Evolutionary conservation across 208 protist genomes (phyloP).

Genomic region (Angomonas deanei): DNA sequence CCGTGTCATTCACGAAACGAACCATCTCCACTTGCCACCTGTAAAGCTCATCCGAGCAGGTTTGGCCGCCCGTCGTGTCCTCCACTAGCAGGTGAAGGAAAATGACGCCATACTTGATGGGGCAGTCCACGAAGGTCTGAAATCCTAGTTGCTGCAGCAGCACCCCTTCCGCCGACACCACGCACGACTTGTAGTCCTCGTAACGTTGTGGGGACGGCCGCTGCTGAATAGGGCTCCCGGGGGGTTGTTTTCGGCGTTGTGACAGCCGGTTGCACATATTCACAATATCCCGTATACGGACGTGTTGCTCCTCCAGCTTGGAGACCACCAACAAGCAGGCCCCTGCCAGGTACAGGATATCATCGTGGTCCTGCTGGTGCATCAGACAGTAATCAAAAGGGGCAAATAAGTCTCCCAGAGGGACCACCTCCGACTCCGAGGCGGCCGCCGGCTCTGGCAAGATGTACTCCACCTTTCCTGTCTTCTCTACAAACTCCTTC

Average conservation of each 20-base stretch:
- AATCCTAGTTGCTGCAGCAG: slow-evolving; percentile 76
- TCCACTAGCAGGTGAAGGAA: slow-evolving; percentile 54
- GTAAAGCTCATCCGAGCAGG: slow-evolving; percentile 16
- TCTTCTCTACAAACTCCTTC: slow-evolving; percentile 1
- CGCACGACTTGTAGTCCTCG: slow-evolving; percentile 65
- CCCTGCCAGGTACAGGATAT: slow-evolving; percentile 61
- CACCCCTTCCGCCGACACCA: slow-evolving; percentile 65
- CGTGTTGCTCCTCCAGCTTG: slow-evolving; percentile 63
- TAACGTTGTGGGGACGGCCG: slow-evolving; percentile 13
- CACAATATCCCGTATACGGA: slow-evolving; percentile 54
- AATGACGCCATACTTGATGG: slow-evolving; percentile 69
- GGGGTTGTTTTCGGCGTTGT: slow-evolving; percentile 30
- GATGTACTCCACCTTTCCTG: slow-evolving; percentile 40
- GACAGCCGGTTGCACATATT: slow-evolving; percentile 55
- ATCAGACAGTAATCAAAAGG: slow-evolving; percentile 74
- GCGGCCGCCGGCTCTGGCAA: slow-evolving; percentile 42
- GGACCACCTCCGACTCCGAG: slow-evolving; percentile 35
- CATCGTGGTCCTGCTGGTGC: slow-evolving; percentile 52
- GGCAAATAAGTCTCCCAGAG: slow-evolving; percentile 58
- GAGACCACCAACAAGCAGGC: slow-evolving; percentile 76
- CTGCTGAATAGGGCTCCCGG: slow-evolving; percentile 13
- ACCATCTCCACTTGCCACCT: slow-evolving; percentile 53
- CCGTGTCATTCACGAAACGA: slow-evolving; percentile 64
- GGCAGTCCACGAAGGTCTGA: slow-evolving; percentile 73
- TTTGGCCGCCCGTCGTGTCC: background rate